Evolutionary conservation across 768 basidiomycete genomes (phyloP), one percentile per base, ranked within the genome.

Genomic region (Boletus huronensis): DNA sequence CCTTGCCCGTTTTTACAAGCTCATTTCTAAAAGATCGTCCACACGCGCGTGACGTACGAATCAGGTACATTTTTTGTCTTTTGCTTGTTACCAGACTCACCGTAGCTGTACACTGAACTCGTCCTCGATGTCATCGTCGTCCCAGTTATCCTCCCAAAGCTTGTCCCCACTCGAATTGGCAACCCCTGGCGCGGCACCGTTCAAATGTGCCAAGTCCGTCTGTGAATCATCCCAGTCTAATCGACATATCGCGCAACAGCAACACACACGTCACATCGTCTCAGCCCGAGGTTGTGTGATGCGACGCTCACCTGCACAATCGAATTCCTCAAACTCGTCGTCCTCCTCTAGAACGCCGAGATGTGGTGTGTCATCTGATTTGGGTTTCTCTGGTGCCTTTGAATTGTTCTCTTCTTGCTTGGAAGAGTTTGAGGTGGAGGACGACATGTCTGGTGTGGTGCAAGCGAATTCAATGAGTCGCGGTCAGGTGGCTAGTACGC

Each of bases 81-180:
- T n/a, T 38, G 11, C 31, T 2, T n/a, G 10, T 10, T 4, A 7
- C 2, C 9, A 16, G 2, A 58, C 89, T 62, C 68, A 95, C 97
- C 97, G 84, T 62, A 99, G 76, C 73, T 97, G 93, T 49, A 90
- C 85, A 64, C 92, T 94, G 68, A 99, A 99, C 61, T 97, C 93
- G 63, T 98, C 95, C 69, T 96, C 96, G 57, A 97, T 86, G 72
- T 98, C 96, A 74, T 99, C 97, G 64, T 99, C 97, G 65, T 99
- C 97, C 97, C 97, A 99, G 70, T 98, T 98, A 63, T 98, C 97
- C 77, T 99, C 97, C 97, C 97, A 99, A 11, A 99, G 76, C 65
- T 93, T 91, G 71, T 97, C 87, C 17, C 90, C 89, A 6, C 87
- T 87, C 32, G 87, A 87, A 63, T 84, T 86, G 3, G 87, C 90